A percentile compares a stretch with the other conserved stretches of the same genome.
phyloP scores from a whole-genome alignment of 1,284 basidiomycete species.

The Butyriboletus appendiculatus region DNA sequence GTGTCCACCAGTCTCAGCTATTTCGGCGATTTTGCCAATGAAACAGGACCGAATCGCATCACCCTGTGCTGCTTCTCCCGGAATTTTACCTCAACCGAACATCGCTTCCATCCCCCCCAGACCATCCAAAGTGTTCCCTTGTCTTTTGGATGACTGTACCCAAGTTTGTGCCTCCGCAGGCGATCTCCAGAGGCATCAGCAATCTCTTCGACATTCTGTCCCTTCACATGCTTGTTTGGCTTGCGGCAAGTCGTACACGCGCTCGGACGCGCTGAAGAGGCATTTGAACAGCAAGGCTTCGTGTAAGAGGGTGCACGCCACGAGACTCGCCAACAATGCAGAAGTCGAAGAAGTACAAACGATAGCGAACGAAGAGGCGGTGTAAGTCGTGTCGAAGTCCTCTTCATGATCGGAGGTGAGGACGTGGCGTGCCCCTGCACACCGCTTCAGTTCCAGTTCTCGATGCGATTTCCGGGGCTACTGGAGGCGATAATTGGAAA shows the following conservation, averaged over 20 bases:
- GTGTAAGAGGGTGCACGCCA: constrained; percentile 27
- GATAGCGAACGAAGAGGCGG: constrained; percentile 18
- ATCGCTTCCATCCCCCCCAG: not conserved
- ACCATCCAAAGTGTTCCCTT: constrained; percentile 22
- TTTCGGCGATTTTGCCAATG: constrained; percentile 18
- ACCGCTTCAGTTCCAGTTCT: not conserved
- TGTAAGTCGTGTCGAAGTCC: constrained; percentile 9
- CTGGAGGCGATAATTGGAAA: not conserved
- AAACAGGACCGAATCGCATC: constrained; percentile 18
- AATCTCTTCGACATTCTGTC: constrained; percentile 29
- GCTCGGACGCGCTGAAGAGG: constrained; percentile 33
- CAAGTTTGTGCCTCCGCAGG: constrained; percentile 32
- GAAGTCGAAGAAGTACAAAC: constrained; percentile 12
- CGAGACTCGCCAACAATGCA: constrained; percentile 8
- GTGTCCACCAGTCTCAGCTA: constrained; percentile 6
- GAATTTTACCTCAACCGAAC: not conserved
- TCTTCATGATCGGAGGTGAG: constrained; percentile 15
- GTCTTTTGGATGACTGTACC: constrained; percentile 23
- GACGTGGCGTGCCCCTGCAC: constrained; percentile 18
- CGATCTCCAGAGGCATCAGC: constrained; percentile 31
- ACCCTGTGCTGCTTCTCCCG: constrained; percentile 8
- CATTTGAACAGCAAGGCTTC: constrained; percentile 31
- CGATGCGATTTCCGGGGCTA: not conserved
- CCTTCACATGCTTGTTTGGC: constrained; percentile 27
- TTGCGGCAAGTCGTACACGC: constrained; percentile 32